Conservation (phyloP, 2,329 filamentous ascomycete species). For the Fusarium proliferatum region DNA sequence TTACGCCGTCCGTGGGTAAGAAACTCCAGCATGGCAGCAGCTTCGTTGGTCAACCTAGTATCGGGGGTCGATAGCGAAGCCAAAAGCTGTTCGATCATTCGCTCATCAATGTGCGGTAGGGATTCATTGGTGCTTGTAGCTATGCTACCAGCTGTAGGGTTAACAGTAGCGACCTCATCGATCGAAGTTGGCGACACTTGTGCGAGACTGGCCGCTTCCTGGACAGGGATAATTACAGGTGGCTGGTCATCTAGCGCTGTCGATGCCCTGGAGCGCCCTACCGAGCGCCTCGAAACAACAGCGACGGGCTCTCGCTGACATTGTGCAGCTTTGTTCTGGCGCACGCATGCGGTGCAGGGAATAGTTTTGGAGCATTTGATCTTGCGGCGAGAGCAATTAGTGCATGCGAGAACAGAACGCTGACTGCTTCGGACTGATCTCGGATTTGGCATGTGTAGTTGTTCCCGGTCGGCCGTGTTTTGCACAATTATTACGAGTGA, state of each 20-base stretch:
- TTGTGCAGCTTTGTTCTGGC: not conserved
- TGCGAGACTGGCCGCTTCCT: rapidly evolving
- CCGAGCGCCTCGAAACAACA: not conserved
- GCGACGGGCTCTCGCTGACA: not conserved
- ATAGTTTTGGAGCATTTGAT: not conserved
- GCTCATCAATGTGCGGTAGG: not conserved
- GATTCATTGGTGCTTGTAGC: rapidly evolving
- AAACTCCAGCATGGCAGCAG: not conserved
- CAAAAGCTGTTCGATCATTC: not conserved
- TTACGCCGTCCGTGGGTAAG: not conserved
- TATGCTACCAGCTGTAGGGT: not conserved
- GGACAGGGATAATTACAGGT: not conserved
- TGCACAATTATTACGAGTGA: not conserved
- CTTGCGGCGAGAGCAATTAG: not conserved
- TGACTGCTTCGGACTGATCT: not conserved
- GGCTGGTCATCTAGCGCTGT: not conserved
- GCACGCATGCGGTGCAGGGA: not conserved
- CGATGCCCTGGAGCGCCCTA: not conserved
- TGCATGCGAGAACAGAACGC: not conserved
- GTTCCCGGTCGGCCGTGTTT: not conserved
- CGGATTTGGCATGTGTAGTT: not conserved
- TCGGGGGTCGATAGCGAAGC: not conserved
- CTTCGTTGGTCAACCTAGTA: not conserved
- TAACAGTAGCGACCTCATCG: rapidly evolving
- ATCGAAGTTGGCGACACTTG: too few species aligned